Evolutionary conservation across 768 basidiomycete genomes (phyloP), one percentile per base, ranked within the genome.

Genomic region (Psilocybe tampanensis): DNA sequence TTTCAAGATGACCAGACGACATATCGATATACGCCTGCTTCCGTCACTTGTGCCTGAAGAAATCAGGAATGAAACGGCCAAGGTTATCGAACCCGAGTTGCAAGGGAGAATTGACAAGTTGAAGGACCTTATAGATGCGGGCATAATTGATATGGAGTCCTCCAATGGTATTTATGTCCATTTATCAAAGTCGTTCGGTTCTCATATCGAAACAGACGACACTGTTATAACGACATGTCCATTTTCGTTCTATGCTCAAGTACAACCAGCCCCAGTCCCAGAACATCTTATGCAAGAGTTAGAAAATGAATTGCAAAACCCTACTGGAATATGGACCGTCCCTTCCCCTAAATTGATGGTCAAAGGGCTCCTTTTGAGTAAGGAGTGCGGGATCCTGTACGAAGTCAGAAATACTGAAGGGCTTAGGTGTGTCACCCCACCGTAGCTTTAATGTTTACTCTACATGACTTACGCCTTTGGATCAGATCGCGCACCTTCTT

Each of bases 311-410:
- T 76, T 88, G 11, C 84, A 88, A 57, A 80, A 80, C 19, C 92
- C 92, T 8, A 90, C 89, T 0, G 92, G 92, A 2, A 78, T 85
- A 56, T 77, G 80, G 66, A 90, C 88, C 0, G 75, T 81, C 8
- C 66, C 70, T 2, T 69, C 82, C 0, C 89, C 89, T 2, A 81
- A 80, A 32, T 68, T 91, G 52, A 74, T 74, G 2, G 65, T 92
- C 43, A 82, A 80, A 49, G 89, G 85, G 8, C 73, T 95, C 7
- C 67, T 94, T 1, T 65, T 95, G 45, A 95, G 94, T 68, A 83
- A 82, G 64, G 83, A 90, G 58, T 96, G 94, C 66, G 94, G 91
- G 2, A 71, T 94, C 36, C 70, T 93, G 36, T 85, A 86, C 48
- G 86, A 87, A 56, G 65, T 93, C 3, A 77, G 77, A 23, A 81